Base-by-base conservation (phyloP, 1,284 basidiomycete species). In the Ganoderma sinense region DNA sequence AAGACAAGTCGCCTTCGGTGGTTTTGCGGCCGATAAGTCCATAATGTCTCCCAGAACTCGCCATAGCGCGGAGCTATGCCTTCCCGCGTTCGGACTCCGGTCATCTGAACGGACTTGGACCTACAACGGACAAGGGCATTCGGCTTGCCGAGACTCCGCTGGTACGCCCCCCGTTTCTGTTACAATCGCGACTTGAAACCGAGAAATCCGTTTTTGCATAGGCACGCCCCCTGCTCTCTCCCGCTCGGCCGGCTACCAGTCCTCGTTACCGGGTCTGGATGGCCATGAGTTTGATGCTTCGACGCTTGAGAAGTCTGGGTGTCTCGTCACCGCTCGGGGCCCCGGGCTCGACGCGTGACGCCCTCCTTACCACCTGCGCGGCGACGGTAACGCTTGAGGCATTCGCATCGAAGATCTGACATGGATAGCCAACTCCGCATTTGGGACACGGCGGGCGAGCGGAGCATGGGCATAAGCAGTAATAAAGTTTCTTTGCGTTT, bases 91-190 rank as follows among this genome's bases (percentile, higher is more conserved):
- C 16, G 29, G 53, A 31, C 14, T 31, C 53, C 31, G 63, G 58
- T n/a, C 20, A 43, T 48, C 60, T 62, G 60, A 51, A 45, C 39
- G 55, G 7, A 56, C 36, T 53, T 66, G 70, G 70, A 71, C 67
- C 70, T 62, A 71, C 70, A 71, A 68, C 67, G 62, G 70, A 66
- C 43, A 23, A 56, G 62, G 39, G 39, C 64, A 51, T 66, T 67
- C 67, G 64, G 56, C 20, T 16, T 7, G 23, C 58, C 67, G 64
- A 58, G 60, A 8, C 48, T 62, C 51, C 31, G 48, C 56, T 39
- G 43, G 60, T 63, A 23, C 29, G 51, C 36, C 31, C 62, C 66
- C 48, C 53, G 40, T 55, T 51, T 48, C 69, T 55, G 56, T 65
- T 41, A 26, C 26, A 33, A 14, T 43, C 18, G 26, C 48, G 48